A percentile compares a stretch with the other conserved stretches of the same genome.
These are phyloP conservation scores for Calonectria pteridis DNA, from an alignment of 2,329 filamentous ascomycete genomes.

Conservation along the genomic window DNA sequence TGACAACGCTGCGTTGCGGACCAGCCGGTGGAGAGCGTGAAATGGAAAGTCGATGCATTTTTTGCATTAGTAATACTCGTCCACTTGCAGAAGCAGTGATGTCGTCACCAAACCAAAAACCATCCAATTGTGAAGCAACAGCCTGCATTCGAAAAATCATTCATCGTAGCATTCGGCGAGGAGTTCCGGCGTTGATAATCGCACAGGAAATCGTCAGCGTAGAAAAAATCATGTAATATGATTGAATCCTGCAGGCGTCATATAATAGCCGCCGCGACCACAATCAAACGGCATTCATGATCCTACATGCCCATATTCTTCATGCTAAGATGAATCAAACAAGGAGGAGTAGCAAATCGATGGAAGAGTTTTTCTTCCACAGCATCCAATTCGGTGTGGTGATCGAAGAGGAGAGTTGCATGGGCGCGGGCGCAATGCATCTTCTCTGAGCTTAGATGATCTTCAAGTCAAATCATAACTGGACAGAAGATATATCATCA, in stretches of 20 bases:
- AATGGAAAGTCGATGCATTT: slow-evolving; percentile 7
- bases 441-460: not conserved
- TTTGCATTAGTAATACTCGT: slow-evolving; percentile 44
- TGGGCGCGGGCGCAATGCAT: not conserved
- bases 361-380: not conserved
- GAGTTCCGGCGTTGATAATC: not conserved
- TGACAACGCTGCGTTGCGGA: slow-evolving; percentile 14
- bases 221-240: not conserved
- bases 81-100: slow-evolving; percentile 11
- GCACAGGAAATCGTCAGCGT: not conserved
- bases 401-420: not conserved
- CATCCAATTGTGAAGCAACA: slow-evolving; percentile 4
- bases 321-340: not conserved
- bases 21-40: not conserved
- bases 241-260: not conserved
- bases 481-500: not conserved
- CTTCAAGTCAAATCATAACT: not conserved
- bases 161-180: not conserved
- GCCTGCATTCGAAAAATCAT: not conserved
- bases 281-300: not conserved
- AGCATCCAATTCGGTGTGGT: not conserved
- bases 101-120: slow-evolving; percentile 22
- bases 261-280: too few relatives aligned
- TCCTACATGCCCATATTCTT: not conserved
- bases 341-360: not conserved